Base-by-base conservation (phyloP, 139 green algal genomes). In the Asterochloris sp. region DNA sequence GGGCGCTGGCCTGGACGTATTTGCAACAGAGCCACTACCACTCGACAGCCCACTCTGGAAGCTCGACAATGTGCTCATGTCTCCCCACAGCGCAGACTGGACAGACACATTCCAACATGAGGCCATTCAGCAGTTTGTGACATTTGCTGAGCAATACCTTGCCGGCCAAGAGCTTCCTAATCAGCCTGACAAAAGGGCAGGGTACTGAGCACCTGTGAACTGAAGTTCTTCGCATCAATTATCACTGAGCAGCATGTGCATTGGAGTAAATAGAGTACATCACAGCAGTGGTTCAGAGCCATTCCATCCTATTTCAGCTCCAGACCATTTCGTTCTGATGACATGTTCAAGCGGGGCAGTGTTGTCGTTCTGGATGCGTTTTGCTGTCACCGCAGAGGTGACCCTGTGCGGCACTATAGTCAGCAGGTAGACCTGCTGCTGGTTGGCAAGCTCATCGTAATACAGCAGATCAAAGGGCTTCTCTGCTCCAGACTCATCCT, bases 1-100 rank as follows among this genome's bases (percentile, higher is more conserved):
- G 2, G 94, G 93, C 11, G 94, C 94, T 11, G 93, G 82, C 0
- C 86, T 98, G 62, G 94, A 98, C 74, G 94, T 98, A 38, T 95
- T 93, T 83, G 87, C 83, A 9, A 86, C 76, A 54, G 94, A 96
- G 88, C 94, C 94, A 17, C 89, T 98, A 73, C 90, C 93, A 0
- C 28, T 73, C 0, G 74, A 88, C 73, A 94, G 89, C 77, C 86
- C 88, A 0, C 87, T 98, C 69, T 98, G 91, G 86, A 83, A 80
- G 13, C 86, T 96, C 82, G 85, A 92, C 68, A 96, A 96, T 78
- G 89, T 94, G 38, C 66, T 98, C 17, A 87, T 98, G 82, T 91
- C 87, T 0, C 90, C 92, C 16, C 93, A 98, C 91, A 91, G 83
- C 68, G 92, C 91, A 1, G 91, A 94, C 69, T 80, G 87, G 0